Evolutionary conservation across 129 eudicot genomes (phyloP).

Genomic region (Calendula officinalis): DNA sequence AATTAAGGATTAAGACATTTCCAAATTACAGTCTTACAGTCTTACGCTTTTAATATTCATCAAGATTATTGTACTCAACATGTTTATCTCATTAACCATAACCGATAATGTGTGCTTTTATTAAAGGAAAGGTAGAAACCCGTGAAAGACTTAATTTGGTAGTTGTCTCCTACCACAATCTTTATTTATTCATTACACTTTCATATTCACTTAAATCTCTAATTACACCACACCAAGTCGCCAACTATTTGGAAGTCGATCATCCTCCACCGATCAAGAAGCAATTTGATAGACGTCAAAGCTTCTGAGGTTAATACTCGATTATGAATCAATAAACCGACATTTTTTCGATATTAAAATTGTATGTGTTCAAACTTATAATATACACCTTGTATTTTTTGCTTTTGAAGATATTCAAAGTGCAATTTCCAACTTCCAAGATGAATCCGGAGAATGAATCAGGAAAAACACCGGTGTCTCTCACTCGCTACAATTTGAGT

Average conservation of each 20-base stretch:
- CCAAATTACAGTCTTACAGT: no score
- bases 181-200: not conserved
- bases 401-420: constrained; percentile 2
- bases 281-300: not conserved
- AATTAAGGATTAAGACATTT: no score
- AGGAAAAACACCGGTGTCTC: not conserved
- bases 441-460: constrained; percentile 17
- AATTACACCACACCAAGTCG: not conserved
- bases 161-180: not conserved
- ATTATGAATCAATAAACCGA: not conserved
- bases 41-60: no score
- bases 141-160: not conserved
- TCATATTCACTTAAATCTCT: not conserved
- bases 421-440: constrained; percentile 12
- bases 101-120: not conserved
- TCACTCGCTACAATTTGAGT: not conserved
- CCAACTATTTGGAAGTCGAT: not conserved
- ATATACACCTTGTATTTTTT: not conserved
- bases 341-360: no score
- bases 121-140: constrained; percentile 1
- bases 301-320: not conserved
- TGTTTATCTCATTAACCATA: no score
- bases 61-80: no score
- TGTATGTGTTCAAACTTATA: not conserved
- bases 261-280: not conserved